Evolutionary conservation across 2,329 filamentous ascomycete species (phyloP).

Genomic region (Aspergillus fumigatiaffinis): DNA sequence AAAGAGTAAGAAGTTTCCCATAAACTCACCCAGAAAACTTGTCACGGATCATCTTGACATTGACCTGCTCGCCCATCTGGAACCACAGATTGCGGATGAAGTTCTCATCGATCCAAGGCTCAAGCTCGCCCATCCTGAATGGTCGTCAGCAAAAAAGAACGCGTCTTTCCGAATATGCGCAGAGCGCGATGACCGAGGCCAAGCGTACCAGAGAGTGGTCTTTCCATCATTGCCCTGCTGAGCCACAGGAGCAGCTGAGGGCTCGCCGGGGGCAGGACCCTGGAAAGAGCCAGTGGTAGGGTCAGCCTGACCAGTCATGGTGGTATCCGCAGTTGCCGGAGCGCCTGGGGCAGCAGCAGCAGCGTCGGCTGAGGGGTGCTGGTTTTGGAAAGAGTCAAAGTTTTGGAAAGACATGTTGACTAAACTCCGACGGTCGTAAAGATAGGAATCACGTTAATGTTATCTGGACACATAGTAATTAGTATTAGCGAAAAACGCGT

Average conservation of each 20-base stretch:
- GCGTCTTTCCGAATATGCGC: slow-evolving; percentile 6
- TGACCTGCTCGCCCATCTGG: slow-evolving; percentile 87
- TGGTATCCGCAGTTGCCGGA: slow-evolving; percentile 48
- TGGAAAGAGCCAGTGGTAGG: slow-evolving; percentile 50
- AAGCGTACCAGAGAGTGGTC: slow-evolving; percentile 53
- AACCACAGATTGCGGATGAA: slow-evolving; percentile 96
- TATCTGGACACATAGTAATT: slow-evolving; percentile 7
- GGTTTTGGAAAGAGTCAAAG: slow-evolving; percentile 61
- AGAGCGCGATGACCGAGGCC: not conserved
- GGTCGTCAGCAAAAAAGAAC: slow-evolving; percentile 1
- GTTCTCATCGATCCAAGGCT: slow-evolving; percentile 99
- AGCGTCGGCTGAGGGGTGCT: slow-evolving; percentile 53
- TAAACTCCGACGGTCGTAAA: slow-evolving; percentile 17
- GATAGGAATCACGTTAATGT: slow-evolving; percentile 12
- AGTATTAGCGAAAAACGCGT: not conserved
- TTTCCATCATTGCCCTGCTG: slow-evolving; percentile 53
- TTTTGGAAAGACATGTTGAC: slow-evolving; percentile 63
- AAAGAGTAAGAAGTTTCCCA: slow-evolving; percentile 4
- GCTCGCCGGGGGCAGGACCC: slow-evolving; percentile 44
- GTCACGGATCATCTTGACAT: slow-evolving; percentile 99
- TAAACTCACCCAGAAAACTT: slow-evolving; percentile 87
- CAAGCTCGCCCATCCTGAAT: slow-evolving; percentile 93
- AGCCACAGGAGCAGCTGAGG: slow-evolving; percentile 39
- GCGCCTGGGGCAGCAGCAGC: slow-evolving; percentile 46
- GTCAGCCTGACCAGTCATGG: slow-evolving; percentile 57